Base-by-base conservation (phyloP, 2,329 filamentous ascomycete species). In the Diaporthe nobilis region DNA sequence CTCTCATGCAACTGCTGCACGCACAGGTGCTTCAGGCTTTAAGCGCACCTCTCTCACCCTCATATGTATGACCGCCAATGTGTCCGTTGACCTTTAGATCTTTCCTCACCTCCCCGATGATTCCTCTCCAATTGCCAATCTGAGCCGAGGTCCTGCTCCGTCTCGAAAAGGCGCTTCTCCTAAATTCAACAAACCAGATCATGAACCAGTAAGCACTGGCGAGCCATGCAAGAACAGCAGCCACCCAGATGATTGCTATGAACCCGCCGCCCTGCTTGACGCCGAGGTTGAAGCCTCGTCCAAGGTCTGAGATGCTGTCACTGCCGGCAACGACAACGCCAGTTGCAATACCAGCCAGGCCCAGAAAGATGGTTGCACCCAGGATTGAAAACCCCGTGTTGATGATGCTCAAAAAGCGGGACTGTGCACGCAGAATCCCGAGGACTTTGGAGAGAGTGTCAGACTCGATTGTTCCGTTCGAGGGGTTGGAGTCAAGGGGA, bases 151-250 rank as follows among this genome's bases (percentile, higher is more conserved):
- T 79, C 3, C 80, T 76, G 47, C 39, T 53, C 31, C 79, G 60
- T 34, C 80, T 77, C 70, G 76, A 78, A 37, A 79, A 78, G 1
- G 79, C 73, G 4, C 77, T 79, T 22, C 74, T 39, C 13, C 80
- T 75, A 49, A 79, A 78, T 71, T 78, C 77, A 10, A 81, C 79
- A 20, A 80, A 80, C 80, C 80, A 81, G 2, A 81, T 72, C 31
- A 65, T 51, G 58, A 79, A 78, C 80, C 80, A 81, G 44, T 78
- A 80, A 10, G 31, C 22, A 1, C 71, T 75, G 3, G 77, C 75
- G 0, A 75, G 37, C 61, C 67, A 39, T 0, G 76, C 61, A 5
- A 79, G 71, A 1, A 77, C 78, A 13, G 79, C 76, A 0, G 77
- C 74, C 8, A 78, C 76, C 79, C 79, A 80, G 5, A 75, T 39